Base-by-base conservation (phyloP, 768 basidiomycete species). In the Mycena amicta region DNA sequence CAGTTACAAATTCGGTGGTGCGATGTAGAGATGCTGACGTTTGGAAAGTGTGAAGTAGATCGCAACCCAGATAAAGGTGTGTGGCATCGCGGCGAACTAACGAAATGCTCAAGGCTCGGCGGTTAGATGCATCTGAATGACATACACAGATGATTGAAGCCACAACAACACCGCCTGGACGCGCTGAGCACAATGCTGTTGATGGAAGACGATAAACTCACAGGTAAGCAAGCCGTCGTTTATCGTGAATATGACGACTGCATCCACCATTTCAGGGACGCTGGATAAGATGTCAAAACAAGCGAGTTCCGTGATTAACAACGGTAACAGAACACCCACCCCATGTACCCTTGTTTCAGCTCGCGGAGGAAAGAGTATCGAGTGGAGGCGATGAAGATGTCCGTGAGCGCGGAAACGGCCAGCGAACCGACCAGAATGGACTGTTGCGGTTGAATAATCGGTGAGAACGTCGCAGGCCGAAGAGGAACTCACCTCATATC, bases 311-410 rank as follows among this genome's bases (percentile, higher is more conserved):
- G 18, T 37, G 8, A 37, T 6, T 20, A 22, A 20, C 13, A 11
- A 43, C 11, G 41, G 41, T 5, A 5, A 49, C 47, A 13, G 11
- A 22, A 6, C 15, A 49, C 47, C 15, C 47, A 49, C 47, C 43
- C 47, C 47, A 49, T 49, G 22, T 49, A 49, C 5, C 47, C 47
- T 23, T 49, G 47, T 23, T 49, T 49, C 47, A 63, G 50, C 25
- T 56, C 55, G 43, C 55, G 57, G 26, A 63, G 55, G 23, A 52
- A 59, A 29, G 55, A 59, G 25, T 63, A 63, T 23, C 61, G 50
- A 8, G 61, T 51, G 20, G 20, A 27, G 39, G 61, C 53, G 4
- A 63, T 31, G 1, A 63, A 4, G 18, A 63, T 55, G 31, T 63
- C 61, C 23, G 61, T 63, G 8, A 15, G 45, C 8, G 57, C 61